Percentiles rank a stretch among this genome's conserved stretches.
phyloP scores from a whole-genome alignment of 1,284 basidiomycete species.

The Fistulina hepatica region DNA sequence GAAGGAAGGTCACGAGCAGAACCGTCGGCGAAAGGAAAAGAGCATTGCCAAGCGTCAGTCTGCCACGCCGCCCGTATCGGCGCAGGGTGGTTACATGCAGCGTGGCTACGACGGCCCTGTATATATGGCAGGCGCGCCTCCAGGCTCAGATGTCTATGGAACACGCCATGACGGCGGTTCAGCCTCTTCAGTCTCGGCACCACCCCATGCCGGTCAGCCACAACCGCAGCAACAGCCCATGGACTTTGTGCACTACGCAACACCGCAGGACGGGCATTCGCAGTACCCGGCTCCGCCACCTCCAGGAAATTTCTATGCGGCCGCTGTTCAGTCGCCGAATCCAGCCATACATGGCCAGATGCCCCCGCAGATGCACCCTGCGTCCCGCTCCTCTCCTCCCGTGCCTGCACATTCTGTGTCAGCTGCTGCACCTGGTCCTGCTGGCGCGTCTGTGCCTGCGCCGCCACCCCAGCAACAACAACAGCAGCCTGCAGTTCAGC shows the following conservation, averaged over 20 bases:
- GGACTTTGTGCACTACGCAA: slow-evolving; percentile 44
- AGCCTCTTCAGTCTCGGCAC: slow-evolving; percentile 32
- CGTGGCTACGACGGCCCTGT: slow-evolving; percentile 40
- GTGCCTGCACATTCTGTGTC: too few relatives aligned
- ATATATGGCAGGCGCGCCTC: slow-evolving; percentile 40
- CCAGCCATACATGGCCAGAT: too few relatives aligned
- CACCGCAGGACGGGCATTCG: slow-evolving; percentile 21
- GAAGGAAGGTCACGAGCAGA: slow-evolving; percentile 49
- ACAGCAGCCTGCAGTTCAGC: too few relatives aligned
- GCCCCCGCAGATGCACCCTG: too few relatives aligned
- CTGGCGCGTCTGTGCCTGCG: too few relatives aligned
- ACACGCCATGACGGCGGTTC: too few relatives aligned
- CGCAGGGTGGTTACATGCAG: slow-evolving; percentile 25
- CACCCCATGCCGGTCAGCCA: slow-evolving; percentile 40
- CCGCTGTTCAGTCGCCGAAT: too few relatives aligned
- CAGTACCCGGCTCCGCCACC: slow-evolving; percentile 21
- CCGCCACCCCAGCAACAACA: too few relatives aligned
- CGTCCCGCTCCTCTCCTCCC: too few relatives aligned
- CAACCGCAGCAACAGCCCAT: slow-evolving; percentile 43
- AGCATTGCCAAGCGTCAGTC: slow-evolving; percentile 30
- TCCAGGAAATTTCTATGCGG: too few relatives aligned
- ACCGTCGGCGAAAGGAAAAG: slow-evolving; percentile 37
- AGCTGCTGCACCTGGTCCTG: too few relatives aligned
- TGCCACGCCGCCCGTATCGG: slow-evolving; percentile 30
- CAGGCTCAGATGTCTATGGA: slow-evolving; percentile 47